phyloP scores from a whole-genome alignment of 2,329 filamentous ascomycete genomes.

The Fusarium sp. region DNA sequence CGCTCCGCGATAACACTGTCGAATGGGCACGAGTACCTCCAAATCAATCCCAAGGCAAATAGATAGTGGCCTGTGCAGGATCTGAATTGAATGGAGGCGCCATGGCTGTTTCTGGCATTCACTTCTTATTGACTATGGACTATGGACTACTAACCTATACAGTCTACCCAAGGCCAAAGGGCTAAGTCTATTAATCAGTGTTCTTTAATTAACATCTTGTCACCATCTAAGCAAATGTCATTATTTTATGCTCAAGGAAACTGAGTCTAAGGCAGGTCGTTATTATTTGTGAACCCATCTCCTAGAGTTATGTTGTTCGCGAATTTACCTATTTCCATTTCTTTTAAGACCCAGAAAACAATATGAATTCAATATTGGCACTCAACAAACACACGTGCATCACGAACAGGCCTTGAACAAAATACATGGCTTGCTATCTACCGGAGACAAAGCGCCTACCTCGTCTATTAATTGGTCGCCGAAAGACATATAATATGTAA shows the following conservation, averaged over 20 bases:
- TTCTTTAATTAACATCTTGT: not conserved
- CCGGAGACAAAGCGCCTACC: not conserved
- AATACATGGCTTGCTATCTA: not conserved
- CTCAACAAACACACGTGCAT: not conserved
- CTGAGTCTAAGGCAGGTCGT: not conserved
- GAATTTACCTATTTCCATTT: not conserved
- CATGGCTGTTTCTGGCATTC: not conserved
- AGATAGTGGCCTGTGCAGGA: not conserved
- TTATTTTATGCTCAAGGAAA: not conserved
- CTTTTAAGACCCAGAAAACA: not conserved
- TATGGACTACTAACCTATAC: not conserved
- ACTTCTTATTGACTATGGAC: not conserved
- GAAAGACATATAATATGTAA: not conserved
- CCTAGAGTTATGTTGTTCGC: not conserved
- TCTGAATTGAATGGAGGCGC: not conserved
- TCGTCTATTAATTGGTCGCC: not conserved
- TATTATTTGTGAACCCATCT: not conserved
- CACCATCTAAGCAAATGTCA: not conserved
- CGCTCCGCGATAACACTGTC: slow-evolving; percentile 33
- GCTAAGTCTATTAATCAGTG: not conserved
- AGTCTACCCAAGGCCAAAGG: not conserved
- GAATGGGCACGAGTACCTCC: slow-evolving; percentile 24
- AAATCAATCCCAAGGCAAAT: slow-evolving; percentile 19
- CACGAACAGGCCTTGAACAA: not conserved
- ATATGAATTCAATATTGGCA: not conserved